Base-by-base conservation (phyloP, 768 basidiomycete species). In the Fibroporia radiculosa region DNA sequence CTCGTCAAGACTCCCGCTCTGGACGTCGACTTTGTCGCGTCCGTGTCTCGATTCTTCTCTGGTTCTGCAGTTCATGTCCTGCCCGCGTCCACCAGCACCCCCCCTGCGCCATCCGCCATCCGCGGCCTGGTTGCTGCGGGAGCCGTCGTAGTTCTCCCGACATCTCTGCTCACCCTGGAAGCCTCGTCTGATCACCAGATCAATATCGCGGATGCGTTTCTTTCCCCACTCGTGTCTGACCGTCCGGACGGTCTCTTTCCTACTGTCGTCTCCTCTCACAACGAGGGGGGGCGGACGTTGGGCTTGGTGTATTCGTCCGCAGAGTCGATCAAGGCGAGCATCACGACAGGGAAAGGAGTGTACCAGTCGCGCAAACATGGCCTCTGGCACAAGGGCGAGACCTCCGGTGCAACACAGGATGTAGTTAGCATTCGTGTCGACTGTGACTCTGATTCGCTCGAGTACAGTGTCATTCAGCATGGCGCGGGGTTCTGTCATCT, bases 291-390 rank as follows among this genome's bases (percentile, higher is more conserved):
- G 20, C 79, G 80, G 52, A 73, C 82, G 4, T 78, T 98, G 13
- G 96, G 96, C 14, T 77, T 99, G 44, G 96, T 97, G 27, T 99
- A 99, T 68, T 98, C 96, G 10, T 98, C 95, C 18, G 56, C 63
- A 41, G 82, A 85, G 54, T 95, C 93, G 4, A 73, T 98, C 55
- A 75, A 74, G 39, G 89, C 93, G 62, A 85, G 87, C 54, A 91
- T 99, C 61, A 49, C 80, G 28, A 83, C 91, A 2, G 91, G 92
- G 22, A 84, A 82, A 58, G 96, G 96, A 13, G 84, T 95, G 11
- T 99, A 99, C 61, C 93, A 97, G 60, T 97, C 93, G 16, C 80
- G 96, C 48, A 92, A 89, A 60, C 90, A 95, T 57, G 93, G 93
- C 13, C 68, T 98, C 25, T 99, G 96, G 96, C 72, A 86, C 40